Evolutionary conservation across 139 green algal species (phyloP).

Genomic region (Prasinococcaceae sp.): DNA sequence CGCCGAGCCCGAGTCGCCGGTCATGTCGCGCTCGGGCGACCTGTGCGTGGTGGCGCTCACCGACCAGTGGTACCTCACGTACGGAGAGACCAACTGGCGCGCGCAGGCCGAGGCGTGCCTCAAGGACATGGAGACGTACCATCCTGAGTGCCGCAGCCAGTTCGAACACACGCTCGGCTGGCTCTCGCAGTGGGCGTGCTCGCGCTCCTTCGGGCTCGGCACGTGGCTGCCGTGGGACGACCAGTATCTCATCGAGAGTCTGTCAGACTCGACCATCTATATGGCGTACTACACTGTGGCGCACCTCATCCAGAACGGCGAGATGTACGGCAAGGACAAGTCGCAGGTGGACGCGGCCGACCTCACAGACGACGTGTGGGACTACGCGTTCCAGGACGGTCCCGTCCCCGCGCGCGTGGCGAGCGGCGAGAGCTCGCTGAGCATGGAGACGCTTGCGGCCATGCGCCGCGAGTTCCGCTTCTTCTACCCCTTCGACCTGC

Average conservation of each 20-base stretch:
- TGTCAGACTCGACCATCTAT: conserved; percentile 98
- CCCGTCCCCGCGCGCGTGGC: conserved; percentile 31
- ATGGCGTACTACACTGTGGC: conserved; percentile 98
- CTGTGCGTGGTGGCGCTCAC: conserved; percentile 96
- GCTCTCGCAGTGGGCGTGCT: conserved; percentile 94
- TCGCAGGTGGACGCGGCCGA: conserved; percentile 45
- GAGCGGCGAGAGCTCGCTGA: conserved; percentile 14
- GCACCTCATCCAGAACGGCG: conserved; percentile 61
- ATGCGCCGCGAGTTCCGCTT: conserved; percentile 86
- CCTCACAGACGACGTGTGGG: conserved; percentile 79
- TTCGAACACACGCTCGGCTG: conserved; percentile 81
- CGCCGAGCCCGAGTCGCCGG: conserved; percentile 52
- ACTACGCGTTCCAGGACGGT: conserved; percentile 69
- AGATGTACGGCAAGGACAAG: conserved; percentile 70
- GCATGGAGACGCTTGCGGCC: not conserved
- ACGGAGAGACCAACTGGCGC: conserved; percentile 76
- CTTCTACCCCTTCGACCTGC: conserved; percentile 98
- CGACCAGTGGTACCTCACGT: conserved; percentile 93
- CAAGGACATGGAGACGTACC: conserved; percentile 57
- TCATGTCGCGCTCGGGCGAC: conserved; percentile 77
- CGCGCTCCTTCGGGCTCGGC: conserved; percentile 86
- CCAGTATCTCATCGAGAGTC: conserved; percentile 90
- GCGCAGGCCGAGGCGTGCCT: conserved; percentile 38
- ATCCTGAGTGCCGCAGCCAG: conserved; percentile 21
- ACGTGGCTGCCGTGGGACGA: conserved; percentile 88